Percentiles rank a stretch among this genome's conserved stretches.
Evolutionary conservation across 345 rosid genomes (phyloP).

Genomic region (Sonneratia alba): DNA sequence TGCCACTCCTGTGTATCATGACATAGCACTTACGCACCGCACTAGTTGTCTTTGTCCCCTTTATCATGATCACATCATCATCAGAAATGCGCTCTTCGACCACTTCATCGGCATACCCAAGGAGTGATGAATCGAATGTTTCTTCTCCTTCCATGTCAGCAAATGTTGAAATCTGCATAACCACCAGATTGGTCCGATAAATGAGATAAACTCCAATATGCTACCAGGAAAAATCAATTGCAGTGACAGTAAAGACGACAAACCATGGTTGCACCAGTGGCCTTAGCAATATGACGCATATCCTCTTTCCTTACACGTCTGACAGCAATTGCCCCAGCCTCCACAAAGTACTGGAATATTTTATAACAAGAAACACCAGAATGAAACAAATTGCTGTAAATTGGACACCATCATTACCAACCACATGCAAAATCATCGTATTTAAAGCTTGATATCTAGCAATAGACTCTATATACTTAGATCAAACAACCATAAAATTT

Average conservation of each 20-base stretch:
- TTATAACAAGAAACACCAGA: constrained; percentile 7
- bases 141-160: constrained; percentile 99
- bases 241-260: background rate
- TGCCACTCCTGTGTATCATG: background rate
- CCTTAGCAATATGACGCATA: constrained; percentile 97
- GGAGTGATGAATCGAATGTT: constrained; percentile 77
- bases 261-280: constrained; percentile 95
- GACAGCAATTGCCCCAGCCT: constrained; percentile 96
- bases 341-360: constrained; percentile 76
- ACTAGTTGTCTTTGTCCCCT: constrained; percentile 78
- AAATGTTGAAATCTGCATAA: constrained; percentile 79
- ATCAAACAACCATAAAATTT: too few species aligned
- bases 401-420: background rate
- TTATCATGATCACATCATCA: constrained; percentile 85
- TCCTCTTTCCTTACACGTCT: constrained; percentile 95
- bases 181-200: background rate
- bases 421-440: too few species aligned
- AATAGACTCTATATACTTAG: too few species aligned
- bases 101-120: constrained; percentile 84
- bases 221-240: background rate
- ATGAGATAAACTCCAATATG: background rate
- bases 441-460: too few species aligned
- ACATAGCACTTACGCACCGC: constrained; percentile 42
- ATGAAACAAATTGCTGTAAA: background rate
- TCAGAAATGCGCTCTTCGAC: constrained; percentile 92